Conservation (phyloP, 2,329 filamentous ascomycete species). For the Cephalotrichum gorgonifer region DNA sequence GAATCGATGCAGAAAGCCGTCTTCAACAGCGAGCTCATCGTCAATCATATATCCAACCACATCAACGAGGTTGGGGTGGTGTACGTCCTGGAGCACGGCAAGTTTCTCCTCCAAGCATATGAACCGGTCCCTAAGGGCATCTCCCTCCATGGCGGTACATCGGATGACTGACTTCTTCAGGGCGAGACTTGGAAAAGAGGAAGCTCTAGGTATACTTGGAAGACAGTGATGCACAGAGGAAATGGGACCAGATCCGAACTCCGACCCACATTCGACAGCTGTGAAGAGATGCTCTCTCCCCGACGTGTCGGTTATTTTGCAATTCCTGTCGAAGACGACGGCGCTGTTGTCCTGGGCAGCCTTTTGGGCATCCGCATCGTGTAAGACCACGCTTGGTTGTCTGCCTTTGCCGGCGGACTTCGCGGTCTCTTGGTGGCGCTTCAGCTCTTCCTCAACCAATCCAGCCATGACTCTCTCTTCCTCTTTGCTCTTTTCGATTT, state of each 20-base stretch:
- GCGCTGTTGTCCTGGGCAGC: conserved; percentile 19
- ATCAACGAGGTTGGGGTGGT: conserved; percentile 67
- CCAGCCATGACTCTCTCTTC: conserved; percentile 61
- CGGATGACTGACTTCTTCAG: conserved; percentile 61
- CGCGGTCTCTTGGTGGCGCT: conserved; percentile 52
- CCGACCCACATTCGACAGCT: conserved; percentile 58
- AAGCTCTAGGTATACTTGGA: conserved; percentile 36
- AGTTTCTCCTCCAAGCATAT: conserved; percentile 69
- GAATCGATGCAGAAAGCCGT: conserved; percentile 10
- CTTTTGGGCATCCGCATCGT: conserved; percentile 15
- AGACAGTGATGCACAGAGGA: conserved; percentile 63
- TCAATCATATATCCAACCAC: conserved; percentile 78
- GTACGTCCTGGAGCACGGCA: conserved; percentile 61
- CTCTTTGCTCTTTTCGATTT: conserved; percentile 48
- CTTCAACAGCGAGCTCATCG: conserved; percentile 22
- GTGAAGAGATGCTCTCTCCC: conserved; percentile 59
- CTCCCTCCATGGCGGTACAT: conserved; percentile 44
- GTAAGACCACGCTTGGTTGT: conserved; percentile 31
- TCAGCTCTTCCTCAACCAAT: conserved; percentile 63
- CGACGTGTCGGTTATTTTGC: conserved; percentile 50
- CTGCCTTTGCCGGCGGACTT: conserved; percentile 56
- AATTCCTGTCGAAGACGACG: conserved; percentile 58
- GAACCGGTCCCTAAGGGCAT: conserved; percentile 64
- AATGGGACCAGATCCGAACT: conserved; percentile 54
- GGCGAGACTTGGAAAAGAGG: conserved; percentile 46